Conservation (phyloP, 176 grass and related monocot genomes). For the Oryza coarctata region DNA sequence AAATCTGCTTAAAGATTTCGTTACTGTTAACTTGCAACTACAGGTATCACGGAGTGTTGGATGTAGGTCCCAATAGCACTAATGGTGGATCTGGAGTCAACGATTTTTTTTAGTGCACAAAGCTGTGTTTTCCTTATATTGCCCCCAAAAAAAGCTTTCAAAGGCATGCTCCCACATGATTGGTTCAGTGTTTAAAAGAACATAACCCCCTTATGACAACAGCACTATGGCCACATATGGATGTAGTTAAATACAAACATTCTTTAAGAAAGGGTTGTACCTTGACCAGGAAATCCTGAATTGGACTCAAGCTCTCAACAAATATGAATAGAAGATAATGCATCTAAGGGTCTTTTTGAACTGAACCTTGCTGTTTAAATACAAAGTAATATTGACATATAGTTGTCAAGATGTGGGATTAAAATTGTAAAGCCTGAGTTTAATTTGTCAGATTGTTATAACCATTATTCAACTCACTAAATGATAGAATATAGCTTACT, state of each 20-base stretch:
- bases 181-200: neutral
- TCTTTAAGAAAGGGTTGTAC: neutral
- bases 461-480: neutral
- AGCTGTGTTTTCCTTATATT: neutral
- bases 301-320: neutral
- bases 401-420: neutral
- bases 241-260: neutral
- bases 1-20: constrained; percentile 7
- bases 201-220: neutral
- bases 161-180: constrained; percentile 3
- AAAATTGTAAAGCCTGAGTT: neutral
- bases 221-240: neutral
- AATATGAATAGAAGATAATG: neutral
- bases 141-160: neutral
- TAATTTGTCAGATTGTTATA: neutral
- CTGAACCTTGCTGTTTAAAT: neutral
- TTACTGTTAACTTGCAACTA: neutral
- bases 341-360: neutral
- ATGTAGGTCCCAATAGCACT: neutral
- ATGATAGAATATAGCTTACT: neutral
- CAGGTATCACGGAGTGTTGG: neutral
- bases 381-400: neutral
- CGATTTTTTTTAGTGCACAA: neutral
- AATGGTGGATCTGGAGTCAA: neutral
- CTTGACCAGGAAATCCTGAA: neutral